A percentile compares a stretch with the other conserved stretches of the same genome.
These are phyloP conservation scores for Mycena albidolilacea DNA, from an alignment of 768 basidiomycete species.

Conservation along the genomic window DNA sequence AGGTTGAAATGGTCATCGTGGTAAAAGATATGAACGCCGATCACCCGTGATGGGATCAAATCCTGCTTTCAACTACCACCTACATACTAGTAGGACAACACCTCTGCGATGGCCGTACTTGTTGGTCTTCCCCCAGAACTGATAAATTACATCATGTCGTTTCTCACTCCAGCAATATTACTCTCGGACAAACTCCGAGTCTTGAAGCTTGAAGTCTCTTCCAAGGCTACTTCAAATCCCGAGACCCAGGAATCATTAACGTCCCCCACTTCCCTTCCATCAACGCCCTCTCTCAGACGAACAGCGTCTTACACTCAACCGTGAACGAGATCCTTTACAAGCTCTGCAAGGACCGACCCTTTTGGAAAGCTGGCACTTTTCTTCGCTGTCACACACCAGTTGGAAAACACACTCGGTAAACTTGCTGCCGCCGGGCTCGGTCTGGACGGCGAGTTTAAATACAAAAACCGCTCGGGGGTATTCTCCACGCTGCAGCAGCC, in stretches of 20 bases:
- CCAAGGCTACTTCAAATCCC: neutral
- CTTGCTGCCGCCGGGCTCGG: neutral
- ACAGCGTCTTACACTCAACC: neutral
- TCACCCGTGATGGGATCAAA: too few species aligned
- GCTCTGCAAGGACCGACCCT: neutral
- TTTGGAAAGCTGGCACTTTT: constrained; percentile 8
- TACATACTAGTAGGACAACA: too few species aligned
- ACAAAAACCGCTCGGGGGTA: neutral
- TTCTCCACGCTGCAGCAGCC: neutral
- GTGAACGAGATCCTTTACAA: neutral
- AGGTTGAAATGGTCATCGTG: too few species aligned
- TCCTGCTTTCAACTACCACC: too few species aligned
- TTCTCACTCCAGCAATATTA: neutral
- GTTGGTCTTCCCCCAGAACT: constrained; percentile 1
- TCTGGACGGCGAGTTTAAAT: neutral
- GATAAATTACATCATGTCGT: neutral
- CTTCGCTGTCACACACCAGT: neutral
- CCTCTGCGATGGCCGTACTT: neutral
- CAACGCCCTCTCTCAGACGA: constrained; percentile 4
- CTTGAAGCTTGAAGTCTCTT: too few species aligned
- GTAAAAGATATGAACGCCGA: too few species aligned
- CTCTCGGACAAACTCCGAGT: neutral
- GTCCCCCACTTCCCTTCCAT: constrained; percentile 4
- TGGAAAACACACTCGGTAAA: constrained; percentile 6
- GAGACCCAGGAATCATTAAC: neutral